These are phyloP conservation scores for Lactarius sanguifluus DNA, from an alignment of 768 basidiomycete genomes.

Conservation along the genomic window DNA sequence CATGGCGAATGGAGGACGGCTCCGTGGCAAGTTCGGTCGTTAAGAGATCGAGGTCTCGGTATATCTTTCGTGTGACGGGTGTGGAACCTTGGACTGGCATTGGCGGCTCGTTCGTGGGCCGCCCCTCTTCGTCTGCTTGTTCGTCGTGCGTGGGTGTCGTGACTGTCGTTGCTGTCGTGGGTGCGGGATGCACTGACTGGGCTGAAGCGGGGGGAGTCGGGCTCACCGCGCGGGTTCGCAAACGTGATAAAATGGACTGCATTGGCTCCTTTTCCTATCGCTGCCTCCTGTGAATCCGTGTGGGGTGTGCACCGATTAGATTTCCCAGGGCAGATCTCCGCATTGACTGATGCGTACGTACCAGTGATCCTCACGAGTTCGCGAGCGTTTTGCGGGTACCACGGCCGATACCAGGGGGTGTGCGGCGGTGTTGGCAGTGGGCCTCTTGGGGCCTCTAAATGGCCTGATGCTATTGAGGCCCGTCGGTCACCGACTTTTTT, in stretches of 20 bases:
- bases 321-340: not conserved
- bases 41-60: slow-evolving; percentile 40
- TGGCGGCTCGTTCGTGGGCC: not conserved
- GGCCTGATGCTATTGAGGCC: slow-evolving; percentile 2
- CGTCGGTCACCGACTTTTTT: slow-evolving; percentile 14
- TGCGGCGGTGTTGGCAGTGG: slow-evolving; percentile 3
- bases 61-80: slow-evolving; percentile 39
- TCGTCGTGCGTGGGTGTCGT: slow-evolving; percentile 14
- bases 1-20: not conserved
- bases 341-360: not conserved
- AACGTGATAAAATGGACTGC: slow-evolving; percentile 37
- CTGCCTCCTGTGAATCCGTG: not conserved
- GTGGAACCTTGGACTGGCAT: slow-evolving; percentile 18
- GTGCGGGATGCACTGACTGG: slow-evolving; percentile 15
- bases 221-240: slow-evolving; percentile 35
- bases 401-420: not conserved
- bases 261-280: slow-evolving; percentile 20
- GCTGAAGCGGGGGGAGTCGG: slow-evolving; percentile 30
- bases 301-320: slow-evolving; percentile 4
- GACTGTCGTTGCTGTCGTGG: slow-evolving; percentile 22
- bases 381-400: not conserved
- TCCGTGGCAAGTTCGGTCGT: slow-evolving; percentile 32
- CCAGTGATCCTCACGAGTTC: not conserved
- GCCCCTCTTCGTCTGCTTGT: not conserved
- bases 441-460: not conserved